These are phyloP conservation scores for Henckelia pumila DNA, from an alignment of 257 asterid genomes.

Conservation along the genomic window DNA sequence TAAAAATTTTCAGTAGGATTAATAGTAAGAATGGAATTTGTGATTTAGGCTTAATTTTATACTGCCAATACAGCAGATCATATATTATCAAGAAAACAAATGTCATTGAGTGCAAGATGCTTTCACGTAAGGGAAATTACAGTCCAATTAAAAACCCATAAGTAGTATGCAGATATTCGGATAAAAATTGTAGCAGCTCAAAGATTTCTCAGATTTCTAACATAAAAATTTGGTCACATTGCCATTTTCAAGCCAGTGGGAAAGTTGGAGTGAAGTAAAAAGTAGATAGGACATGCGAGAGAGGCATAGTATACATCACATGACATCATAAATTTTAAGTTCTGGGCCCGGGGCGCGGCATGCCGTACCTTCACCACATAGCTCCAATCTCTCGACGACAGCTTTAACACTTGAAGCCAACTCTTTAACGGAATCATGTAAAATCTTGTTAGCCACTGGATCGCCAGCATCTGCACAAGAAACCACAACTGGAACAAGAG, in stretches of 20 bases:
- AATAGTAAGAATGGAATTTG: neutral
- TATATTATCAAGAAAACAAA: neutral
- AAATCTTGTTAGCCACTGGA: slow-evolving; percentile 55
- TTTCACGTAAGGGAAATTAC: neutral
- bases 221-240: neutral
- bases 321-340: neutral
- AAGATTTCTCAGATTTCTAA: neutral
- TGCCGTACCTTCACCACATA: slow-evolving; percentile 66
- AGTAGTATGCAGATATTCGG: neutral
- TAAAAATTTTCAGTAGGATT: slow-evolving; percentile 8
- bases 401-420: slow-evolving; percentile 82
- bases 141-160: neutral
- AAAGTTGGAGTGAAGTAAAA: neutral
- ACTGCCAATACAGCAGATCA: neutral
- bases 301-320: slow-evolving; percentile 1
- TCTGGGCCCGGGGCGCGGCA: slow-evolving; percentile 5
- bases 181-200: neutral
- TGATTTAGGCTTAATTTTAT: neutral
- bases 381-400: slow-evolving; percentile 63
- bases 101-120: neutral
- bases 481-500: slow-evolving; percentile 64
- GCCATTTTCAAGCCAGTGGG: neutral
- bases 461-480: slow-evolving; percentile 75
- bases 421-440: slow-evolving; percentile 60
- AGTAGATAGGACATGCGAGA: neutral